Percentiles rank a stretch among this genome's conserved stretches.
Evolutionary conservation across 2,329 filamentous ascomycete genomes (phyloP).

Genomic region (Hypoxylon sp.): DNA sequence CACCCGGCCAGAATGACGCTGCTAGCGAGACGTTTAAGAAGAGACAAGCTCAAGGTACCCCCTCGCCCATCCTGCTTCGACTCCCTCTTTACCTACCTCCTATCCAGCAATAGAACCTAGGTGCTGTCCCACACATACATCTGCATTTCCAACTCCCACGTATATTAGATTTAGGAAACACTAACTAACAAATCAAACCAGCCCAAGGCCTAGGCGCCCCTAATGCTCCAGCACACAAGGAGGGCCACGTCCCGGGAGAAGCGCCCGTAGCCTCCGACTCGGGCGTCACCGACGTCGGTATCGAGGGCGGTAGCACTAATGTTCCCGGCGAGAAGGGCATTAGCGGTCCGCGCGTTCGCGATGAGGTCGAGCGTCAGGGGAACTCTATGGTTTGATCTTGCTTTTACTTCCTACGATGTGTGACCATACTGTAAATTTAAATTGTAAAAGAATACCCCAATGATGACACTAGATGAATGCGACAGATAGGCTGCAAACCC

Average conservation of each 20-base stretch:
- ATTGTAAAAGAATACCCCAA: background rate
- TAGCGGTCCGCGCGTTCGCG: constrained; percentile 42
- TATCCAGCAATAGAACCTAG: background rate
- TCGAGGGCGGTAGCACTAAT: constrained; percentile 47
- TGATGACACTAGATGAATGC: background rate
- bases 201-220: constrained; percentile 50
- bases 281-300: constrained; percentile 43
- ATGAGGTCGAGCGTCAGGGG: constrained; percentile 42
- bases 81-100: no score
- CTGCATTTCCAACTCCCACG: no score
- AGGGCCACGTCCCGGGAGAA: constrained; percentile 47
- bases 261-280: constrained; percentile 49
- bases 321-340: constrained; percentile 49
- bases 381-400: constrained; percentile 44
- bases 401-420: background rate
- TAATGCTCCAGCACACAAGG: constrained; percentile 49
- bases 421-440: background rate
- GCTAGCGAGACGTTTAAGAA: constrained; percentile 50
- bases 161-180: no score
- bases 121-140: no score
- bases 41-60: constrained; percentile 46
- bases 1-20: constrained; percentile 47
- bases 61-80: background rate
- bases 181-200: constrained; percentile 23
- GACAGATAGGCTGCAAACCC: background rate